Evolutionary conservation across 805 yeast genomes (phyloP).

Genomic region (Yarrowia sp.): DNA sequence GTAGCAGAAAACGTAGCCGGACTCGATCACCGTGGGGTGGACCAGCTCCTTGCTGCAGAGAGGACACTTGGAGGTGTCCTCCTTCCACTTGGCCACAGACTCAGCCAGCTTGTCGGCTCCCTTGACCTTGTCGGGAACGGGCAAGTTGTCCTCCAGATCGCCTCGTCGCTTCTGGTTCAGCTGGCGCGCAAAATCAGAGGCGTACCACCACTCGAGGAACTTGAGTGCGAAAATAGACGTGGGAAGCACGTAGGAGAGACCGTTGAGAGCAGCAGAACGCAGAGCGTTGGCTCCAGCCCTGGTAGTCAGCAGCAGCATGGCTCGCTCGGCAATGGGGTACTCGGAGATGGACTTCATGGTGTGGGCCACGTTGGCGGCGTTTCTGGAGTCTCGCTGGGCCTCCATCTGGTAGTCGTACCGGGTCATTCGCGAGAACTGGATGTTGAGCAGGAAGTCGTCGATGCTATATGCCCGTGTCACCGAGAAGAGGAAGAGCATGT

Average conservation of each 20-base stretch:
- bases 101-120: constrained; percentile 28
- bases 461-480: constrained; percentile 60
- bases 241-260: constrained; percentile 56
- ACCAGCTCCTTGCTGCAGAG: constrained; percentile 62
- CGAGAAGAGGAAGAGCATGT: constrained; percentile 67
- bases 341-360: constrained; percentile 23
- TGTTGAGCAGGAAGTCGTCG: constrained; percentile 57
- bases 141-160: constrained; percentile 32
- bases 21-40: constrained; percentile 85
- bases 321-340: constrained; percentile 27
- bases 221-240: constrained; percentile 76
- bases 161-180: constrained; percentile 46
- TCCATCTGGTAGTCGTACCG: constrained; percentile 35
- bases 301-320: constrained; percentile 31
- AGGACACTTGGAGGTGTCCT: constrained; percentile 36
- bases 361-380: constrained; percentile 20
- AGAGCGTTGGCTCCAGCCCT: constrained; percentile 38
- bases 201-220: constrained; percentile 91
- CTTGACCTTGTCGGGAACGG: constrained; percentile 30
- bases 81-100: constrained; percentile 36
- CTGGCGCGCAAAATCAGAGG: constrained; percentile 65
- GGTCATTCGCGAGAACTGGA: constrained; percentile 63
- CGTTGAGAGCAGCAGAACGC: constrained; percentile 32
- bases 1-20: constrained; percentile 89
- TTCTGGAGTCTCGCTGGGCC: constrained; percentile 32